Base-by-base conservation (phyloP, 2,329 filamentous ascomycete species). In the Camptophora hylomeconis region DNA sequence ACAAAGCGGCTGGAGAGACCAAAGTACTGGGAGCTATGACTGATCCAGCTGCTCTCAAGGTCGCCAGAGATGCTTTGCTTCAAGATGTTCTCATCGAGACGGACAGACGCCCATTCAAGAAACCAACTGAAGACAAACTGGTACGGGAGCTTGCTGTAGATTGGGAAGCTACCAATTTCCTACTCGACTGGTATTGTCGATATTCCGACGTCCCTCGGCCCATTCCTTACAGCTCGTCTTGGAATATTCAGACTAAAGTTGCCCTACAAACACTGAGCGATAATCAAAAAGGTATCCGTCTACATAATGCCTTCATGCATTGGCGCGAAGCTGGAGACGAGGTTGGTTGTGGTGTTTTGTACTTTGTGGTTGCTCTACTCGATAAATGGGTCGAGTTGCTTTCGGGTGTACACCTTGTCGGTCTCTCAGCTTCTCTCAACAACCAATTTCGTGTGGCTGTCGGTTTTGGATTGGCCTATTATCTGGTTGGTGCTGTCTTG, bases 271-370 rank as follows among this genome's bases (percentile, higher is more conserved):
- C 58, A 15, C 54, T 70, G 39, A 58, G 58, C 20, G 63, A 63
- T 33, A 58, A 63, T 3, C 63, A 69, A 35, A 67, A 67, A 38
- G 67, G 66, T 2, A 61, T 70, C 10, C 54, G 60, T 15, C 52
- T 69, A 10, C 67, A 71, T 45, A 70, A 65, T 38, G 61, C 63
- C 2, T 70, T 70, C 40, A 61, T 69, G 15, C 65, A 69, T 36
- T 70, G 65, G 63, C 61, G 67, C n/a, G 65, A 66, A 34, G 63
- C 65, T 5, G 63, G 62, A 20, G 56, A 65, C 32, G 66, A 69
- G 33, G 57, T 69, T 16, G 64, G 62, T 17, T 68, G 63, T 35
- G 65, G 63, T 16, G 51, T 69, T 12, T 46, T 69, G 2, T 68
- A 67, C 46, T 70, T 70, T 34, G 41, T 69, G 7, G 53, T 67